Evolutionary conservation across 2,329 filamentous ascomycete species (phyloP).

Genomic region (Pseudocercospora eumusae): DNA sequence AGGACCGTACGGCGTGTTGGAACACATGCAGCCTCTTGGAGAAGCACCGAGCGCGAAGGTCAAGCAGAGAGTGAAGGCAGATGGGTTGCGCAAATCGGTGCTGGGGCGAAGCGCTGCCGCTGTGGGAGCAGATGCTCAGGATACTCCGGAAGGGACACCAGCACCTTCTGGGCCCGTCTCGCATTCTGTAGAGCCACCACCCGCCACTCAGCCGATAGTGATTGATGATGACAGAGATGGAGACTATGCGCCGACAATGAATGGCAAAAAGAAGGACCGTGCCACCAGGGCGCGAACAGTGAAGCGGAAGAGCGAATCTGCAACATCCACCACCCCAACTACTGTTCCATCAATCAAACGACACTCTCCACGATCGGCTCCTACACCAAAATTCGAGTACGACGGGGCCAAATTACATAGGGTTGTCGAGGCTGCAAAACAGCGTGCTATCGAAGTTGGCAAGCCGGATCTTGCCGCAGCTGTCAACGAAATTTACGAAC

Average conservation of each 20-base stretch:
- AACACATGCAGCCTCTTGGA: slow-evolving; percentile 81
- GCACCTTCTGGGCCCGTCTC: slow-evolving; percentile 25
- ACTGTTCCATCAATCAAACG: slow-evolving; percentile 13
- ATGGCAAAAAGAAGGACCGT: slow-evolving; percentile 39
- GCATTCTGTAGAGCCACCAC: slow-evolving; percentile 44
- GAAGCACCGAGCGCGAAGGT: slow-evolving; percentile 65
- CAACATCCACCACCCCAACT: slow-evolving; percentile 28
- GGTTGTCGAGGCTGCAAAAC: slow-evolving; percentile 48
- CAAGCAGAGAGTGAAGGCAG: slow-evolving; percentile 56
- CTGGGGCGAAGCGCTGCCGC: slow-evolving; percentile 47
- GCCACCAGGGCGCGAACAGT: slow-evolving; percentile 27
- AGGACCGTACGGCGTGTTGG: slow-evolving; percentile 70
- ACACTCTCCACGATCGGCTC: slow-evolving; percentile 14
- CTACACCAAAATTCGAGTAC: slow-evolving; percentile 25
- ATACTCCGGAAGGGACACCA: slow-evolving; percentile 48
- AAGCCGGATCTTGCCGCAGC: slow-evolving; percentile 44
- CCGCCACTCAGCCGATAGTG: slow-evolving; percentile 36
- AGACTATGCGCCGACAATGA: slow-evolving; percentile 46
- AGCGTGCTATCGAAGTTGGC: slow-evolving; percentile 43
- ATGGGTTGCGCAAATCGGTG: slow-evolving; percentile 46
- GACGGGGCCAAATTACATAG: slow-evolving; percentile 31
- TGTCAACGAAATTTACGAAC: slow-evolving; percentile 47
- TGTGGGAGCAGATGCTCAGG: slow-evolving; percentile 45
- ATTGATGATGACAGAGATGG: slow-evolving; percentile 51
- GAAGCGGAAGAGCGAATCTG: slow-evolving; percentile 31